A percentile compares a stretch with the other conserved stretches of the same genome.
phyloP scores from a whole-genome alignment of 257 asterid species.

The Solanum chaucha region DNA sequence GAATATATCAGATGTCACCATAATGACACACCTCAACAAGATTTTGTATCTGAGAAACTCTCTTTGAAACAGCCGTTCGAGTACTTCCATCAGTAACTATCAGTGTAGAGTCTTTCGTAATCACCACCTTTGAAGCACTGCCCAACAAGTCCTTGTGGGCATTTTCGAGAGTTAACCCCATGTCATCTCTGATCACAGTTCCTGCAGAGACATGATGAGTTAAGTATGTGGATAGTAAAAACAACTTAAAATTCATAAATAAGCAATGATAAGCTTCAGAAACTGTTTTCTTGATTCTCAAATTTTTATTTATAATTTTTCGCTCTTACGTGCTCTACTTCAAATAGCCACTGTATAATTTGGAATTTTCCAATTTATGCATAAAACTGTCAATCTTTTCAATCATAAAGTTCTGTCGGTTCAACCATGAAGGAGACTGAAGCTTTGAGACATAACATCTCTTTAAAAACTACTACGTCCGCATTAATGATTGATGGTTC shows the following conservation, averaged over 20 bases:
- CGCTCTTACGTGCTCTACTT: too few species aligned
- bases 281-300: too few species aligned
- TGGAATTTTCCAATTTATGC: too few species aligned
- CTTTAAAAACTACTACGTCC: neutral
- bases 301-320: too few species aligned
- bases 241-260: too few species aligned
- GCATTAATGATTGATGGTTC: neutral
- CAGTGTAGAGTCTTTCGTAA: conserved; percentile 65
- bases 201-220: conserved; percentile 19
- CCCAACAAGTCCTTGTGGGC: conserved; percentile 55
- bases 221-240: neutral
- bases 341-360: too few species aligned
- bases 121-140: conserved; percentile 58
- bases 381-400: neutral
- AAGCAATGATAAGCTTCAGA: too few species aligned
- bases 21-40: conserved; percentile 53
- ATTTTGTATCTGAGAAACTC: conserved; percentile 53
- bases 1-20: neutral
- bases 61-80: conserved; percentile 39
- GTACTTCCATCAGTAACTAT: conserved; percentile 66
- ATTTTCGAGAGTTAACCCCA: conserved; percentile 57
- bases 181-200: conserved; percentile 73
- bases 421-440: neutral
- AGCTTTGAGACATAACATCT: neutral
- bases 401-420: neutral